phyloP scores from a whole-genome alignment of 2,329 filamentous ascomycete species.

The Phaeosphaeria sp. region DNA sequence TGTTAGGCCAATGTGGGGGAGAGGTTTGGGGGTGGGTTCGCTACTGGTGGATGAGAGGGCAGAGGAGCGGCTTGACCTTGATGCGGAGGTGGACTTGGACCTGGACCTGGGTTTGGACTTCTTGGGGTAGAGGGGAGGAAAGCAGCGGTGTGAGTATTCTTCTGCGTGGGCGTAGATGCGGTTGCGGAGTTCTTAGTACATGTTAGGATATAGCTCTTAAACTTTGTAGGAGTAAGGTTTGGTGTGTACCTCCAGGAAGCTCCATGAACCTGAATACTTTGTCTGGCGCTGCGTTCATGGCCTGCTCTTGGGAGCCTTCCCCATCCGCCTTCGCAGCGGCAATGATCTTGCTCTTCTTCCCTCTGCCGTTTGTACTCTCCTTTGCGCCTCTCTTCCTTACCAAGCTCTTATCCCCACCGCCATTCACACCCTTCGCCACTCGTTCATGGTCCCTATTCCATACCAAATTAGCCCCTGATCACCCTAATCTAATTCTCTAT shows the following conservation, averaged over 20 bases:
- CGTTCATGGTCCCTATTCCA: constrained; percentile 8
- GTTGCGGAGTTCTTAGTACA: constrained; percentile 33
- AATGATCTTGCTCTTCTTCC: constrained; percentile 12
- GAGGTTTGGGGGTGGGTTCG: background rate
- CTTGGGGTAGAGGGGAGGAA: constrained; percentile 18
- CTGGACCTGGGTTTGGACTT: background rate
- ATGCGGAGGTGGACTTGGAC: background rate
- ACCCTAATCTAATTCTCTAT: background rate
- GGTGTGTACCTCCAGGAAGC: constrained; percentile 27
- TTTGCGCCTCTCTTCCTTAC: constrained; percentile 7
- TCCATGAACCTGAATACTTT: constrained; percentile 28
- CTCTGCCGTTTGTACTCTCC: background rate
- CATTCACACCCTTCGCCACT: constrained; percentile 2
- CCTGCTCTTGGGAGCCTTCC: background rate
- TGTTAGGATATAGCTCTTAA: constrained; percentile 6
- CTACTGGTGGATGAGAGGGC: too few relatives aligned
- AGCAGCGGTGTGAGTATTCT: constrained; percentile 15
- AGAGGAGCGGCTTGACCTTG: background rate
- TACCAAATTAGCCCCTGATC: constrained; percentile 2
- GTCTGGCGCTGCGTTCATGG: background rate
- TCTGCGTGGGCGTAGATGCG: constrained; percentile 28
- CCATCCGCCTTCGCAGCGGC: background rate
- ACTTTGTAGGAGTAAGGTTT: background rate
- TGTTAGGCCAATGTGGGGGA: constrained; percentile 29
- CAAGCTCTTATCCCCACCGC: constrained; percentile 5